These are phyloP conservation scores for Pseudogymnoascus sp. DNA, from an alignment of 2,329 filamentous ascomycete genomes.

Conservation along the genomic window DNA sequence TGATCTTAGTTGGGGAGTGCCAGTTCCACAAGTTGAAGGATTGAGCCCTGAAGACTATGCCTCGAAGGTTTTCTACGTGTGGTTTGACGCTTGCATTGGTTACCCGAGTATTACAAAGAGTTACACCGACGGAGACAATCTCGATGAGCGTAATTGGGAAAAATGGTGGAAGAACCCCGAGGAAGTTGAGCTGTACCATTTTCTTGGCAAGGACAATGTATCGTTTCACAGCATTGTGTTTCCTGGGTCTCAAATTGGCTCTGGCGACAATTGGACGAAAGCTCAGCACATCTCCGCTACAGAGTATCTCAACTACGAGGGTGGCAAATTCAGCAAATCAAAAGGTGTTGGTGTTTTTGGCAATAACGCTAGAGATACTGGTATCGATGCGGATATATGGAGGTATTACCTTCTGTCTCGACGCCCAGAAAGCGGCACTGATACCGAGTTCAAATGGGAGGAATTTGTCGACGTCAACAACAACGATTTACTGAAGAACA, in stretches of 20 bases:
- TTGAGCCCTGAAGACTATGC: slow-evolving; percentile 43
- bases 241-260: slow-evolving; percentile 73
- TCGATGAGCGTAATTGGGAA: slow-evolving; percentile 59
- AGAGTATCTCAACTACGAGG: slow-evolving; percentile 77
- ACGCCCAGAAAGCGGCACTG: slow-evolving; percentile 67
- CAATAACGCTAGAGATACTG: slow-evolving; percentile 75
- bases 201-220: slow-evolving; percentile 81
- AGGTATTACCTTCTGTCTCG: slow-evolving; percentile 77
- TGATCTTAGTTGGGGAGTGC: slow-evolving; percentile 42
- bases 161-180: slow-evolving; percentile 86
- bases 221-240: slow-evolving; percentile 79
- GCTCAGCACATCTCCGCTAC: slow-evolving; percentile 78
- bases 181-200: slow-evolving; percentile 77
- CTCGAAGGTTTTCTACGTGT: slow-evolving; percentile 69
- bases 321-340: slow-evolving; percentile 83
- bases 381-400: slow-evolving; percentile 80
- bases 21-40: slow-evolving; percentile 22
- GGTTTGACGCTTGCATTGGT: slow-evolving; percentile 76
- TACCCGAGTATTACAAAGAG: slow-evolving; percentile 83
- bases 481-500: slow-evolving; percentile 64
- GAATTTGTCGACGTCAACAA: slow-evolving; percentile 75
- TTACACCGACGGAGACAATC: slow-evolving; percentile 52
- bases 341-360: slow-evolving; percentile 80
- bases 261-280: slow-evolving; percentile 74
- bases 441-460: slow-evolving; percentile 79